Conservation (phyloP, 805 yeast genomes). For the Metschnikowia lachancei region DNA sequence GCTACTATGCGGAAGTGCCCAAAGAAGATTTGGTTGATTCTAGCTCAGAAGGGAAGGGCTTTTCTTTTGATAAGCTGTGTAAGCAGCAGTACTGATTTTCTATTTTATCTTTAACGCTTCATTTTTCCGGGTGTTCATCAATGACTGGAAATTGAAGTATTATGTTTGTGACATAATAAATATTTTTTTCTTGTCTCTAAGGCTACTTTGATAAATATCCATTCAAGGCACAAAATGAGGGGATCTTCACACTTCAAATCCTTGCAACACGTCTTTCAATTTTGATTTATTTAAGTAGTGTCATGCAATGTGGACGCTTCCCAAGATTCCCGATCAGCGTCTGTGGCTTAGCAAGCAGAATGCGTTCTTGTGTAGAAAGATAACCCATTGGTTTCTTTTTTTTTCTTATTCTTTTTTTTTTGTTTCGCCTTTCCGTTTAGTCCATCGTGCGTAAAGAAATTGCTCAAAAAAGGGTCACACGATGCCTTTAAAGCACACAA, state of each 20-base stretch:
- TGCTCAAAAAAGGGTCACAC: slow-evolving; percentile 1
- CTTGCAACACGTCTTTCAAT: too few relatives aligned
- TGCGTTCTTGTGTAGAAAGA: neutral
- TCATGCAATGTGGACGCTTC: neutral
- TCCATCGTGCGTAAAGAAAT: slow-evolving; percentile 2
- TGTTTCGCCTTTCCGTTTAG: neutral
- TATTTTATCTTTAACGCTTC: neutral
- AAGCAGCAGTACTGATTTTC: neutral
- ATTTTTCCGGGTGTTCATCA: neutral
- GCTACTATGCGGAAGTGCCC: slow-evolving; percentile 62
- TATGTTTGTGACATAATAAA: neutral
- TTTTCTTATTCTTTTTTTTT: too few relatives aligned
- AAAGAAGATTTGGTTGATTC: slow-evolving; percentile 7
- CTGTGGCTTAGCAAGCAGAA: slow-evolving; percentile 3
- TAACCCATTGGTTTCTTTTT: neutral
- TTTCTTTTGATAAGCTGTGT: neutral
- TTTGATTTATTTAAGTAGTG: too few relatives aligned
- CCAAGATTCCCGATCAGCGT: neutral
- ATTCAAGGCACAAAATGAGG: neutral
- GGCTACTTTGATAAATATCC: neutral
- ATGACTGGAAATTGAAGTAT: neutral
- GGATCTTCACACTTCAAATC: too few relatives aligned
- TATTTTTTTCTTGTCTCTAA: neutral
- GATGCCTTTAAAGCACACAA: neutral
- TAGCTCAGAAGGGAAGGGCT: neutral